Percentiles rank a stretch among this genome's conserved stretches.
Conservation (phyloP, 495 filamentous ascomycete genomes). For the Talaromyces stipitatus region DNA sequence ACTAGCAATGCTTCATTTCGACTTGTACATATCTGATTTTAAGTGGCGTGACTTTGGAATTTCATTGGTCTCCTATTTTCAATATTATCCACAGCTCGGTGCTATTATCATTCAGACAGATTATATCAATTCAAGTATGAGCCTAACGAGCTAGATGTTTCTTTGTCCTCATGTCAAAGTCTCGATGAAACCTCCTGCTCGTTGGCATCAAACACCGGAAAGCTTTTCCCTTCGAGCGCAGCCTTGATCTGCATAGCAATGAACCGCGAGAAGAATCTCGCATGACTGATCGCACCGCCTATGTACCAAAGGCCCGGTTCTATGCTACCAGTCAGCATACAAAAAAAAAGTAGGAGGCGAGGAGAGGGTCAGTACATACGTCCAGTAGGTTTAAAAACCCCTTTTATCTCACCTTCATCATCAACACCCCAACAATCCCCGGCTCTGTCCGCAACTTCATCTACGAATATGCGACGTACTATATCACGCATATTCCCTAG, state of each 20-base stretch:
- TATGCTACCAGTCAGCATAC: constrained; percentile 5
- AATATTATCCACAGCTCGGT: neutral
- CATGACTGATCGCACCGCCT: constrained; percentile 18
- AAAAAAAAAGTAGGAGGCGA: constrained; percentile 1
- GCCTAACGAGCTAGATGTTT: neutral
- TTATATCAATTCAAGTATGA: neutral
- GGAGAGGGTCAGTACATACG: no score
- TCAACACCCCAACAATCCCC: constrained; percentile 29
- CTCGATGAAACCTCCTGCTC: neutral
- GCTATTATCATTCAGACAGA: neutral
- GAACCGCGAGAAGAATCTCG: constrained; percentile 24
- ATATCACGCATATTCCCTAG: constrained; percentile 16
- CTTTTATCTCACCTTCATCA: constrained; percentile 25
- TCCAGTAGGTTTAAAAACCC: constrained; percentile 20
- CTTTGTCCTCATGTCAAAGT: neutral
- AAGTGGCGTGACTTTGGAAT: neutral
- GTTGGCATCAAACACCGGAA: neutral
- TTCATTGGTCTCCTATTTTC: neutral
- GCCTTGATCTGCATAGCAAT: constrained; percentile 22
- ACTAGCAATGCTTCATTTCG: neutral
- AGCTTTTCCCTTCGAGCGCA: constrained; percentile 5
- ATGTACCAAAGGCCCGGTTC: constrained; percentile 24
- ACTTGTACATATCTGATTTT: neutral
- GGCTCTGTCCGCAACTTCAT: constrained; percentile 18
- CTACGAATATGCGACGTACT: constrained; percentile 16